Conservation (phyloP, 257 asterid species). For the Solanum habrochaites region DNA sequence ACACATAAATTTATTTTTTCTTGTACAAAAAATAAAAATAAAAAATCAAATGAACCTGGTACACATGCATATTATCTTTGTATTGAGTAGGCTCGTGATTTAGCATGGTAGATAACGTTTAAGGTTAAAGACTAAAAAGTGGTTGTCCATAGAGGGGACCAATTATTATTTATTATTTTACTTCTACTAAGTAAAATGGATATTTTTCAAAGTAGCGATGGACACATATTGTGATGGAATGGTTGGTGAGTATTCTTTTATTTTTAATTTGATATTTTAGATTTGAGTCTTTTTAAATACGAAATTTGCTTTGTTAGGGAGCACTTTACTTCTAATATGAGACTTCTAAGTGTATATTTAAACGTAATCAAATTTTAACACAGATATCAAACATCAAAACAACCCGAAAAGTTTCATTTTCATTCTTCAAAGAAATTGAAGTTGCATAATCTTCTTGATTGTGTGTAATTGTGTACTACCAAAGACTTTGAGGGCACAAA, state of each 20-base stretch:
- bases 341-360: too few relatives aligned
- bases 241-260: not conserved
- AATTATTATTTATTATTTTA: too few relatives aligned
- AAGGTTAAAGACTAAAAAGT: not conserved
- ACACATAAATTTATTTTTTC: not conserved
- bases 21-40: too few relatives aligned
- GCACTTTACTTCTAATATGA: not conserved
- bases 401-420: not conserved
- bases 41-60: not conserved
- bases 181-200: not conserved
- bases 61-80: not conserved
- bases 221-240: not conserved
- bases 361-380: too few relatives aligned
- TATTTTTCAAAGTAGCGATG: not conserved
- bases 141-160: not conserved
- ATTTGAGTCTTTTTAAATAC: accelerated
- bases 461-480: not conserved
- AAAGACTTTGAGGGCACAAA: not conserved
- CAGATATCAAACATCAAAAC: too few relatives aligned
- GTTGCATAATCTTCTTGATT: not conserved
- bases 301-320: not conserved
- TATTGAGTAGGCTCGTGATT: not conserved
- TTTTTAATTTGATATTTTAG: too few relatives aligned
- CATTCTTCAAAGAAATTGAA: not conserved
- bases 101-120: not conserved